Conservation (phyloP, 148 eudicot genomes). For the Silene latifolia region DNA sequence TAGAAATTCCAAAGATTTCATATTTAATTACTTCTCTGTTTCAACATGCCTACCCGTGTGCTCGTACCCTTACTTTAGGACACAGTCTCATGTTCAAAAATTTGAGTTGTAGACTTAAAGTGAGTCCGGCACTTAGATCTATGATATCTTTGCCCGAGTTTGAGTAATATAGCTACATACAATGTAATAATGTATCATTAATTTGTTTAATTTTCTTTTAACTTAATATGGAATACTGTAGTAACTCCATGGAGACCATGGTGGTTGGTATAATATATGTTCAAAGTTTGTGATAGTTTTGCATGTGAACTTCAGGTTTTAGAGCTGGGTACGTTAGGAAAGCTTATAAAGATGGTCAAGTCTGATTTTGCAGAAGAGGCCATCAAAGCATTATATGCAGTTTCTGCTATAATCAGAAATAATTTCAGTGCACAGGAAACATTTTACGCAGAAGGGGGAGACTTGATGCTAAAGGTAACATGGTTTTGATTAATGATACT, state of each 20-base stretch:
- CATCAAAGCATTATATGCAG: constrained; percentile 72
- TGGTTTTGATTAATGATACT: background rate
- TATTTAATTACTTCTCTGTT: no score
- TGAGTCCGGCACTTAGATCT: no score
- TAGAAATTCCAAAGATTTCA: no score
- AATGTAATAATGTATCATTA: no score
- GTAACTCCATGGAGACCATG: background rate
- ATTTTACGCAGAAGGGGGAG: constrained; percentile 73
- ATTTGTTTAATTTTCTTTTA: no score
- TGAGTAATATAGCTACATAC: no score
- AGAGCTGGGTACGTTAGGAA: constrained; percentile 51
- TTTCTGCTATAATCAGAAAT: constrained; percentile 85
- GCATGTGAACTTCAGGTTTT: constrained; percentile 44
- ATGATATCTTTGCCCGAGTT: no score
- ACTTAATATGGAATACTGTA: background rate
- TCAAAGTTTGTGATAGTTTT: background rate
- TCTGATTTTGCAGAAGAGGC: constrained; percentile 73
- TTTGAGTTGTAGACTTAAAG: no score
- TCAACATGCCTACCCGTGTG: no score
- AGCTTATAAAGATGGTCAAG: constrained; percentile 63
- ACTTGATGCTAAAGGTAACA: constrained; percentile 75
- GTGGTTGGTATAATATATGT: constrained; percentile 1
- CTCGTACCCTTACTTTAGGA: no score
- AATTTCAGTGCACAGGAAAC: constrained; percentile 54
- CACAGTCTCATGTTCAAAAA: no score